Conservation (phyloP, 306 rosid genomes). For the Alnus glutinosa region DNA sequence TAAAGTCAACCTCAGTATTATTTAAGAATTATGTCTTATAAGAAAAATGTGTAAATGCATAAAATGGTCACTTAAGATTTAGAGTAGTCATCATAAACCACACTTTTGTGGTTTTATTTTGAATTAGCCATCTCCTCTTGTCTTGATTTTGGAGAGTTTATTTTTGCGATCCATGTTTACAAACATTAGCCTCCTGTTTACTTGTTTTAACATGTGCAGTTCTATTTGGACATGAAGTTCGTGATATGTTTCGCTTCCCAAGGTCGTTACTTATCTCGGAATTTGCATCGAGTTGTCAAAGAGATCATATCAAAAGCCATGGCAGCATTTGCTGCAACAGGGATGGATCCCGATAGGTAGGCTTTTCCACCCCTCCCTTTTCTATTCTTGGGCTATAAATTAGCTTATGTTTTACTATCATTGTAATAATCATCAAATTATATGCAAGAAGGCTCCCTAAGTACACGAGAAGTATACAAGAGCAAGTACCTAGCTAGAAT, state of each 20-base stretch:
- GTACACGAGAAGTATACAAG: too few species aligned
- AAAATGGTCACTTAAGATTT: neutral
- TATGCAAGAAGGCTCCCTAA: neutral
- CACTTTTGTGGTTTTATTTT: neutral
- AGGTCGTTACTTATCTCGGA: conserved; percentile 86
- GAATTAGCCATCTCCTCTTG: neutral
- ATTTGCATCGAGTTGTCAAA: conserved; percentile 73
- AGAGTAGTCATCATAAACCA: neutral
- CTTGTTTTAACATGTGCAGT: conserved; percentile 58
- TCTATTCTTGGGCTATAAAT: conserved; percentile 8
- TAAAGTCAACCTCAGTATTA: neutral
- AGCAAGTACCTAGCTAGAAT: too few species aligned
- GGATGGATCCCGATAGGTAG: conserved; percentile 89
- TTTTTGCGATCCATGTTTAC: neutral
- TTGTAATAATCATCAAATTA: neutral
- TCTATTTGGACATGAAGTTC: conserved; percentile 98
- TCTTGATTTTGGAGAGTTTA: conserved; percentile 3
- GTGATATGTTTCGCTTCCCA: conserved; percentile 90
- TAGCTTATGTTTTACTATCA: neutral
- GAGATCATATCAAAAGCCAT: conserved; percentile 94
- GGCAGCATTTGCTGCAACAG: conserved; percentile 84
- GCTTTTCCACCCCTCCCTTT: conserved; percentile 16
- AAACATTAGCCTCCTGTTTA: conserved; percentile 10
- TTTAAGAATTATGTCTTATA: neutral
- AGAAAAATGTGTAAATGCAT: neutral